Conservation (phyloP, 2,329 filamentous ascomycete species). For the Lizonia empirigonia region DNA sequence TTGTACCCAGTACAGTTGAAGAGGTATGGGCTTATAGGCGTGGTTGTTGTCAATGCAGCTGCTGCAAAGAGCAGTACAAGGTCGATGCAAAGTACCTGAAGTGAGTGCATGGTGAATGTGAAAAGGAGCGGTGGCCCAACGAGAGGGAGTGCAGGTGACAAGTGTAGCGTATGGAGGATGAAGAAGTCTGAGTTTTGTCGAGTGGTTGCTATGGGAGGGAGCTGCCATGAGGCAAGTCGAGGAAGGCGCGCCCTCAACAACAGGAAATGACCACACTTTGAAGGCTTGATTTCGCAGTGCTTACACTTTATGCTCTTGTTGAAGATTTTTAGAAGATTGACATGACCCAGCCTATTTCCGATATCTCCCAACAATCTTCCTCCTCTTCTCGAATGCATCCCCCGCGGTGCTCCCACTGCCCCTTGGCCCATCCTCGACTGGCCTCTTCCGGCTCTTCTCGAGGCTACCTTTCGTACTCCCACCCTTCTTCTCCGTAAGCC, state of each 20-base stretch:
- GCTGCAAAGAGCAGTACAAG: slow-evolving; percentile 2
- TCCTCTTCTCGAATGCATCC: slow-evolving; percentile 66
- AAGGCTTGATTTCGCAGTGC: no score
- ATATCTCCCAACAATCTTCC: slow-evolving; percentile 44
- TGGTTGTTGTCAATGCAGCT: background rate
- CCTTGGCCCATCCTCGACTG: slow-evolving; percentile 72
- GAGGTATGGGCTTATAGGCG: background rate
- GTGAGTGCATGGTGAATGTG: background rate
- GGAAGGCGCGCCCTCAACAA: background rate
- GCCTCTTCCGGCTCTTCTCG: slow-evolving; percentile 86
- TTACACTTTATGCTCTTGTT: no score
- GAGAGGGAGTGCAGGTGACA: background rate
- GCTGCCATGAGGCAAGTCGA: background rate
- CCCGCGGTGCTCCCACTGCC: slow-evolving; percentile 71
- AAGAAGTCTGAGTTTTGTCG: background rate
- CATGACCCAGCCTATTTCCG: slow-evolving; percentile 20
- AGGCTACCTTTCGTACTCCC: slow-evolving; percentile 58
- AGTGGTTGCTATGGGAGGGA: background rate
- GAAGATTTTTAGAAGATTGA: background rate
- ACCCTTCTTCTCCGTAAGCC: slow-evolving; percentile 73
- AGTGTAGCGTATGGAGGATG: background rate
- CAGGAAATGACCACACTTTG: background rate
- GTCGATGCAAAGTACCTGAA: background rate
- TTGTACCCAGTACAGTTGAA: slow-evolving; percentile 20
- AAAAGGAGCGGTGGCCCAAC: background rate